These are phyloP conservation scores for Tulasnella sp. DNA, from an alignment of 768 basidiomycete species.

Conservation along the genomic window DNA sequence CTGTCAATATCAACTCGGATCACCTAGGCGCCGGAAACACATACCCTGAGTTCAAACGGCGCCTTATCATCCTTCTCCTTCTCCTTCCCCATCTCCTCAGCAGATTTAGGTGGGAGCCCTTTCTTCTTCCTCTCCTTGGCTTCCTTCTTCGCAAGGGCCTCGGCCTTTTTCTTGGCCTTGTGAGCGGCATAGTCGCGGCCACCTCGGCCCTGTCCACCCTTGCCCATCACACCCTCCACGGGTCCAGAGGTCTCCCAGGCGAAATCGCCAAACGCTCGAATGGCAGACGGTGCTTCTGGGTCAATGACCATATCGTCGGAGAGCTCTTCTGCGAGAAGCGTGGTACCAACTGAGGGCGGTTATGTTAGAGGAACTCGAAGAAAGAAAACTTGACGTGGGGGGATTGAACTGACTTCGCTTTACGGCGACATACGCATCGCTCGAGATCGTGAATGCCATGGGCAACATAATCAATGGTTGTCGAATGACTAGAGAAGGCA, in stretches of 20 bases:
- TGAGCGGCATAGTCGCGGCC: not conserved
- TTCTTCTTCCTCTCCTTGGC: conserved; percentile 22
- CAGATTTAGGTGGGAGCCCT: conserved; percentile 18
- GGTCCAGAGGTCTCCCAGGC: conserved; percentile 76
- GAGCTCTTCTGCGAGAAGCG: conserved; percentile 76
- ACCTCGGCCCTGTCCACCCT: conserved; percentile 26
- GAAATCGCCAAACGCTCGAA: conserved; percentile 63
- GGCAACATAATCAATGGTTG: too few relatives aligned
- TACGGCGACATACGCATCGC: too few relatives aligned
- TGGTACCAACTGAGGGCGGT: too few relatives aligned
- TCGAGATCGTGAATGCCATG: too few relatives aligned
- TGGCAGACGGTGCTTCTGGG: conserved; percentile 44
- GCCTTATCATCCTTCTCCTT: conserved; percentile 20
- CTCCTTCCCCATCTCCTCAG: not conserved
- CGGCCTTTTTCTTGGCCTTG: conserved; percentile 19
- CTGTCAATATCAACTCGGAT: too few relatives aligned
- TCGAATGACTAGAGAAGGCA: conserved; percentile 61
- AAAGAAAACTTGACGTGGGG: too few relatives aligned
- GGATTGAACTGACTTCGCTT: too few relatives aligned
- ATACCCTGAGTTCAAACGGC: conserved; percentile 46
- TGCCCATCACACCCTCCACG: conserved; percentile 30
- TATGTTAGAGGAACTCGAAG: too few relatives aligned
- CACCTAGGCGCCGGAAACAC: too few relatives aligned
- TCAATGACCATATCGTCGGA: conserved; percentile 49
- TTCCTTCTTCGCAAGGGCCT: conserved; percentile 12